A percentile compares a stretch with the other conserved stretches of the same genome.
Conservation (phyloP, 2,329 filamentous ascomycete species). For the Xylaria sp. region DNA sequence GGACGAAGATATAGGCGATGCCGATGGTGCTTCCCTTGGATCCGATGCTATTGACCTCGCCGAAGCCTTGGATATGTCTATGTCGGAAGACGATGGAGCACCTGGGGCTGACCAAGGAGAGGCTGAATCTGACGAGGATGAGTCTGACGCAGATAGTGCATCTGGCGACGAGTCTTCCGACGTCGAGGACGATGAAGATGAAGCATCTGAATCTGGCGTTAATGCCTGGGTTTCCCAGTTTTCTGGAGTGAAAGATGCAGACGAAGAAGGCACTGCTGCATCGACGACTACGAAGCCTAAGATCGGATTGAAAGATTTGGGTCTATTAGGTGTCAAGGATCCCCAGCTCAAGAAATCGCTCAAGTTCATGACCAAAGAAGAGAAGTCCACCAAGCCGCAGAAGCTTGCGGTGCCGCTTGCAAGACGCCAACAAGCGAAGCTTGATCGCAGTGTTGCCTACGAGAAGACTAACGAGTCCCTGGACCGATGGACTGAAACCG, state of each 20-base stretch:
- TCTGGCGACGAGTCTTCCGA: constrained; percentile 45
- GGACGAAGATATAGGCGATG: constrained; percentile 53
- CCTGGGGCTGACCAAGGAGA: constrained; percentile 53
- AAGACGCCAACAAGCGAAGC: constrained; percentile 81
- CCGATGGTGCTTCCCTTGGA: constrained; percentile 61
- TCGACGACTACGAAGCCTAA: constrained; percentile 63
- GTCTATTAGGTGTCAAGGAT: constrained; percentile 71
- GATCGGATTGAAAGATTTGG: constrained; percentile 75
- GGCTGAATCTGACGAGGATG: constrained; percentile 47
- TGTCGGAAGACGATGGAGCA: constrained; percentile 51
- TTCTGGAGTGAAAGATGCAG: constrained; percentile 63
- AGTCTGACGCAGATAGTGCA: constrained; percentile 48
- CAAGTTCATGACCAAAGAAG: constrained; percentile 71
- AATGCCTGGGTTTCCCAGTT: constrained; percentile 63
- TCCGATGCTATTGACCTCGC: constrained; percentile 63
- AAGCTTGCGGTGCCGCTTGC: constrained; percentile 83
- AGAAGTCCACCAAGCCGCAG: constrained; percentile 59
- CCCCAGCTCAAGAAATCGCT: constrained; percentile 76
- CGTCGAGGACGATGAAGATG: constrained; percentile 47
- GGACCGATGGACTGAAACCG: constrained; percentile 89
- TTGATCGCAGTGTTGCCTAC: constrained; percentile 82
- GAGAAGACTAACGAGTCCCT: constrained; percentile 91
- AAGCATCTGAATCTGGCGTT: constrained; percentile 54
- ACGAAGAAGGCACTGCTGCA: constrained; percentile 52
- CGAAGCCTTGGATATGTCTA: constrained; percentile 52